These are phyloP conservation scores for Backusella liffmaniae DNA, from an alignment of 192 early-diverging fungal species.

Conservation along the genomic window DNA sequence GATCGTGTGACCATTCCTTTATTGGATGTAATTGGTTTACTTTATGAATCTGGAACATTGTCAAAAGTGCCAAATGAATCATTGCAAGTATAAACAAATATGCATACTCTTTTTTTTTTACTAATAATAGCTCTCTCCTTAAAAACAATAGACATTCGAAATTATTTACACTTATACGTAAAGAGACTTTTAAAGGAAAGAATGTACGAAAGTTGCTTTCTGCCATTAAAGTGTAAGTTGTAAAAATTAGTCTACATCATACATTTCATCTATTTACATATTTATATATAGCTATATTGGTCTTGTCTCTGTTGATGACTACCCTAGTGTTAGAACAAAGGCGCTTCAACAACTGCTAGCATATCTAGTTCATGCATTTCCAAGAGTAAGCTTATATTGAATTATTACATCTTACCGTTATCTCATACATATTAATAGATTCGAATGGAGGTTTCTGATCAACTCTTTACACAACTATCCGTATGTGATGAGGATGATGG, in stretches of 20 bases:
- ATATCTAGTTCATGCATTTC: constrained; percentile 75
- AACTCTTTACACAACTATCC: constrained; percentile 66
- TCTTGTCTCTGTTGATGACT: constrained; percentile 17
- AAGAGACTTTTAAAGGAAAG: constrained; percentile 47
- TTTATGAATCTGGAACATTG: constrained; percentile 55
- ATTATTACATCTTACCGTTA: neutral
- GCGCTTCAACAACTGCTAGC: constrained; percentile 60
- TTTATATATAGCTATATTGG: constrained; percentile 23
- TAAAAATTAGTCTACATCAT: neutral
- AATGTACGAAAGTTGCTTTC: constrained; percentile 67
- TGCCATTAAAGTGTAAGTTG: constrained; percentile 62
- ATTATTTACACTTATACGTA: constrained; percentile 44
- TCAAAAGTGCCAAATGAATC: constrained; percentile 31
- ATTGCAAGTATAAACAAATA: constrained; percentile 30
- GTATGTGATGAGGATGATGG: constrained; percentile 45
- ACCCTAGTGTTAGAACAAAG: constrained; percentile 40
- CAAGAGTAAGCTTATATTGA: constrained; percentile 47
- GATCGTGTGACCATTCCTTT: constrained; percentile 71
- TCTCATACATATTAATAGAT: constrained; percentile 42
- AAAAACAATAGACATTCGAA: constrained; percentile 24
- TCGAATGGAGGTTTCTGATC: constrained; percentile 66
- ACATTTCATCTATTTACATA: neutral
- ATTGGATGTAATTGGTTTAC: constrained; percentile 65
- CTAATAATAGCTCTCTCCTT: neutral
- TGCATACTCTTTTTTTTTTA: neutral